phyloP scores from a whole-genome alignment of 345 rosid genomes.

The Murraya paniculata region DNA sequence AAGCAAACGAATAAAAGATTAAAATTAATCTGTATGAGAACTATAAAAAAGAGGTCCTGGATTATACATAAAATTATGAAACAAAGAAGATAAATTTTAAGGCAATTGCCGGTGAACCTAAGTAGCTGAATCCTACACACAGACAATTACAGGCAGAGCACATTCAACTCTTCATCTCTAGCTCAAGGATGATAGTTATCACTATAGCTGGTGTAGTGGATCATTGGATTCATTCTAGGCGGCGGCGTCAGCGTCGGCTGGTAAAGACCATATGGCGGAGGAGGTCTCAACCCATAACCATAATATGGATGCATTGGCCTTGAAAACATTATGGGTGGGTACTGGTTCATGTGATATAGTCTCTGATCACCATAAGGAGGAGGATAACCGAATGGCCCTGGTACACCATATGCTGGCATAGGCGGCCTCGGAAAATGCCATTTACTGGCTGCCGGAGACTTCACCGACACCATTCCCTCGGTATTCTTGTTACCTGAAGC shows the following conservation, averaged over 20 bases:
- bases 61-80: not conserved
- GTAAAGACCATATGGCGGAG: not conserved
- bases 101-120: not conserved
- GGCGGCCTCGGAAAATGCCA: conserved; percentile 6
- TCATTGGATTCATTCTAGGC: conserved; percentile 10
- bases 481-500: not conserved
- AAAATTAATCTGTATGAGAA: too few species aligned
- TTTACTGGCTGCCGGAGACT: not conserved
- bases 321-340: not conserved
- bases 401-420: not conserved
- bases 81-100: not conserved
- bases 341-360: not conserved
- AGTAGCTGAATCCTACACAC: not conserved
- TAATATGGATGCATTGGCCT: not conserved
- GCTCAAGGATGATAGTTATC: conserved; percentile 6
- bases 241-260: conserved; percentile 2
- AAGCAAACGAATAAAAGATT: not conserved
- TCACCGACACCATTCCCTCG: not conserved
- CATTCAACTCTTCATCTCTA: not conserved
- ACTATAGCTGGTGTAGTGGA: not conserved
- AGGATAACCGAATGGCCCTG: not conserved
- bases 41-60: too few species aligned
- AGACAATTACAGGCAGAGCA: not conserved
- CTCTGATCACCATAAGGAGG: not conserved
- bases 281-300: not conserved